Evolutionary conservation across 2,329 filamentous ascomycete genomes (phyloP), one percentile per base, ranked within the genome.

Genomic region (Xenoacremonium recifei): DNA sequence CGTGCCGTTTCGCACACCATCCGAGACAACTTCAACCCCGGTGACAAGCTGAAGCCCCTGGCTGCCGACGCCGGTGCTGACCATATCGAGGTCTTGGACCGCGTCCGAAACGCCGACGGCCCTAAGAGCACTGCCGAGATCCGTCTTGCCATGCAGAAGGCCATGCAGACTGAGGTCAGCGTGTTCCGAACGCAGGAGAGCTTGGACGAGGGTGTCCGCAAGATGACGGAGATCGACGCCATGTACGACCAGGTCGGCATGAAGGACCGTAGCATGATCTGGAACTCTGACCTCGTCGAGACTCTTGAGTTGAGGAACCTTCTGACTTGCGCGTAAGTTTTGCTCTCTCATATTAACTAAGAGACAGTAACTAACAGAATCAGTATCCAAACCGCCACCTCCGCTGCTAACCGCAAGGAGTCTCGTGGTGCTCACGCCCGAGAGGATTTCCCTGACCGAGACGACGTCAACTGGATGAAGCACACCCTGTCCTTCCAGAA

Each of bases 241-340:
- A 79, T 76, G 60, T 97, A 87, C 73, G 71, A 77, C 58, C 77
- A 96, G 63, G 85, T 97, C 57, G 89, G 89, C 62, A 96, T 89
- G 74, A 95, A 96, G 82, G 92, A 97, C 71, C 87, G 93, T 70
- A 95, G 89, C 79, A 96, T 97, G 92, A 97, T 97, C 76, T 97
- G 92, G 92, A 97, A 97, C 83, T 90, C 88, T 18, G 92, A 97
- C 64, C 82, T 97, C 29, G 89, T 96, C 49, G 92, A 97, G 79
- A 95, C 92, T 6, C 82, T 99, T 42, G 93, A 99, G 73, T 77
- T 97, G 63, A 82, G 91, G 63, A 99, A 99, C 71, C 71, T 99
- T 62, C 75, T 99, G 65, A 97, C 93, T 62, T 97, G 93, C 83
- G 92, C 91, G 82, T 89, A 84, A 75, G 85, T 86, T 50, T n/a